Percentiles rank a stretch among this genome's conserved stretches.
These are phyloP conservation scores for Citrullus mucosospermus DNA, from an alignment of 306 rosid genomes.

Conservation along the genomic window DNA sequence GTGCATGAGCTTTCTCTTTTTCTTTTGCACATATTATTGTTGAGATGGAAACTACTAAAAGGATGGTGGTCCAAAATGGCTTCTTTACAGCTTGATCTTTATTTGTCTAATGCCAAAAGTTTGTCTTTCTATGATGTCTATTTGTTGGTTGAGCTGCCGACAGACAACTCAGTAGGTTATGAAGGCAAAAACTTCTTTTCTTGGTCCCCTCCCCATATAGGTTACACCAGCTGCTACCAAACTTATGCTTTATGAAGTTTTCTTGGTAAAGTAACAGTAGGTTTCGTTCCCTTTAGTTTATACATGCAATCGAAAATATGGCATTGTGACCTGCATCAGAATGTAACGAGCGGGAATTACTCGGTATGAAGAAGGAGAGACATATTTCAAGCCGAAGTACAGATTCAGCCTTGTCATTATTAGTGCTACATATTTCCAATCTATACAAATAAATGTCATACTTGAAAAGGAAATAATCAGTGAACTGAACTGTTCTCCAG, in stretches of 20 bases:
- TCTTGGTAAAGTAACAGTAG: not conserved
- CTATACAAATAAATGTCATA: conserved; percentile 33
- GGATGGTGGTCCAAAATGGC: conserved; percentile 39
- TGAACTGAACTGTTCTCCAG: conserved; percentile 12
- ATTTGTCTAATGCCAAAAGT: conserved; percentile 22
- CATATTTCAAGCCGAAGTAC: not conserved
- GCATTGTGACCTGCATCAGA: not conserved
- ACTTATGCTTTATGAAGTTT: not conserved
- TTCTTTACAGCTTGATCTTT: conserved; percentile 23
- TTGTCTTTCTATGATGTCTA: conserved; percentile 24
- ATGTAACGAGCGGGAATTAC: not conserved
- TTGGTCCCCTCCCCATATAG: conserved; percentile 17
- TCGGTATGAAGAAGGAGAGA: not conserved
- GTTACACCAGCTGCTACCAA: conserved; percentile 9
- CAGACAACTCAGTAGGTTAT: conserved; percentile 22
- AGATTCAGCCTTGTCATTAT: conserved; percentile 5
- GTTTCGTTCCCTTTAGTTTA: not conserved
- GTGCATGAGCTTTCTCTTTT: conserved; percentile 28
- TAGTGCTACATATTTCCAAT: conserved; percentile 18
- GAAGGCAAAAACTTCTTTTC: conserved; percentile 29
- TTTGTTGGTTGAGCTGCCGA: conserved; percentile 26
- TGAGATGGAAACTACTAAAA: conserved; percentile 27
- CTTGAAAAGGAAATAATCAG: conserved; percentile 14
- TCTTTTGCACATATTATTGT: conserved; percentile 31
- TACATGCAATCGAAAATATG: not conserved